phyloP scores from a whole-genome alignment of 164 flowering plant species.

The Tetracentron sinense region DNA sequence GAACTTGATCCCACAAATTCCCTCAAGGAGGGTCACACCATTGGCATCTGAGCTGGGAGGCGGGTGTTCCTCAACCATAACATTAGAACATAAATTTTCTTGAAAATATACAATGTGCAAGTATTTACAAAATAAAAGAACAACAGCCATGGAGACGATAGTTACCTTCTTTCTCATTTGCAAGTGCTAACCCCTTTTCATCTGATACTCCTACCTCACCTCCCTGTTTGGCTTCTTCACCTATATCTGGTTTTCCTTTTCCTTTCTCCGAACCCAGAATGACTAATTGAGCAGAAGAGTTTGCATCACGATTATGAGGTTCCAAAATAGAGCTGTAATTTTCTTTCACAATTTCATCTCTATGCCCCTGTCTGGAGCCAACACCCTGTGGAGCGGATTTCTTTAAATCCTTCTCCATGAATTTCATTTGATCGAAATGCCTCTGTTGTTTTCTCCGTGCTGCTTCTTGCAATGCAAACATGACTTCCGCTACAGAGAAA shows the following conservation, averaged over 20 bases:
- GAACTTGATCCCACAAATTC: too few species aligned
- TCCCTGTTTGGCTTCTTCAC: constrained; percentile 23
- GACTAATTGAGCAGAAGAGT: constrained; percentile 14
- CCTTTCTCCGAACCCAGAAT: constrained; percentile 13
- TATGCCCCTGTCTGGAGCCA: constrained; percentile 37
- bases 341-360: constrained; percentile 34
- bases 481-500: constrained; percentile 62
- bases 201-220: constrained; percentile 19
- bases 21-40: too few species aligned
- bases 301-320: constrained; percentile 15
- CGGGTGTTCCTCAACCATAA: background rate
- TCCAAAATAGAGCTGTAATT: constrained; percentile 23
- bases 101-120: background rate
- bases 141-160: background rate
- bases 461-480: constrained; percentile 57
- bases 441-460: constrained; percentile 52
- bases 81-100: background rate
- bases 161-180: constrained; percentile 49
- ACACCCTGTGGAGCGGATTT: constrained; percentile 24
- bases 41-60: too few species aligned
- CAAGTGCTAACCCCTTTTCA: constrained; percentile 19
- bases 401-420: constrained; percentile 39
- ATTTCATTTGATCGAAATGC: constrained; percentile 29
- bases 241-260: constrained; percentile 20
- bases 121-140: background rate